Conservation (phyloP, 1,284 basidiomycete species). For the Tausonia pullulans region DNA sequence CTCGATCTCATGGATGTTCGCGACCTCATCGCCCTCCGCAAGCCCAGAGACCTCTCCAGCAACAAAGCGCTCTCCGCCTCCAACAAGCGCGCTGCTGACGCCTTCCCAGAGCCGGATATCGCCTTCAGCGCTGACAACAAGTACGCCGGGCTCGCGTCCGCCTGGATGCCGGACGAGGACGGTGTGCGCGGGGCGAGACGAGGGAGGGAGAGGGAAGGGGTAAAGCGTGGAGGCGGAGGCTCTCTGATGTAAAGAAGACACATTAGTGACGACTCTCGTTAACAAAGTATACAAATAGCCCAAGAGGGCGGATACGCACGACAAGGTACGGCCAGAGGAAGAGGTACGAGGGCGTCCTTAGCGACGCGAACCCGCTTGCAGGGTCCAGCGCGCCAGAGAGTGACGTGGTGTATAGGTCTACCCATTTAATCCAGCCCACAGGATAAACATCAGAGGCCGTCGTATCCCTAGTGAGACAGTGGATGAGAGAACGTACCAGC, state of each 20-base stretch:
- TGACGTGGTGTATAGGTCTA: slow-evolving; percentile 31
- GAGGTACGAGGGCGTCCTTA: slow-evolving; percentile 27
- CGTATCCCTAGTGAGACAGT: not conserved
- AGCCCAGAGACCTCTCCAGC: slow-evolving; percentile 25
- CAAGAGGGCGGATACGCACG: slow-evolving; percentile 5
- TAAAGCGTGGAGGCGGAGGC: slow-evolving; percentile 29
- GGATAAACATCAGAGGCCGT: not conserved
- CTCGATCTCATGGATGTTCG: slow-evolving; percentile 28
- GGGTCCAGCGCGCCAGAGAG: slow-evolving; percentile 31
- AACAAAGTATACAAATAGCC: slow-evolving; percentile 2
- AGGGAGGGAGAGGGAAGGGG: slow-evolving; percentile 26
- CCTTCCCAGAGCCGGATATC: slow-evolving; percentile 36
- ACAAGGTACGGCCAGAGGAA: slow-evolving; percentile 36
- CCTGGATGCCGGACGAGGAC: slow-evolving; percentile 24
- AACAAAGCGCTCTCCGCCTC: slow-evolving; percentile 23
- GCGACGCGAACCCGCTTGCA: slow-evolving; percentile 33
- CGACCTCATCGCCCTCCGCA: slow-evolving; percentile 28
- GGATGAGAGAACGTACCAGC: not conserved
- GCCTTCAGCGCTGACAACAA: slow-evolving; percentile 32
- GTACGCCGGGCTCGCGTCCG: slow-evolving; percentile 34
- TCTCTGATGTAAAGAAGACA: slow-evolving; percentile 1
- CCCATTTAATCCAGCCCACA: not conserved
- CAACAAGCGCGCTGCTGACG: slow-evolving; percentile 33
- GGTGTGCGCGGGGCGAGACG: slow-evolving; percentile 26
- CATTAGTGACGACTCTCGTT: slow-evolving; percentile 18